Evolutionary conservation across 2,329 filamentous ascomycete genomes (phyloP), one percentile per base, ranked within the genome.

Genomic region (Penicillium palitans): DNA sequence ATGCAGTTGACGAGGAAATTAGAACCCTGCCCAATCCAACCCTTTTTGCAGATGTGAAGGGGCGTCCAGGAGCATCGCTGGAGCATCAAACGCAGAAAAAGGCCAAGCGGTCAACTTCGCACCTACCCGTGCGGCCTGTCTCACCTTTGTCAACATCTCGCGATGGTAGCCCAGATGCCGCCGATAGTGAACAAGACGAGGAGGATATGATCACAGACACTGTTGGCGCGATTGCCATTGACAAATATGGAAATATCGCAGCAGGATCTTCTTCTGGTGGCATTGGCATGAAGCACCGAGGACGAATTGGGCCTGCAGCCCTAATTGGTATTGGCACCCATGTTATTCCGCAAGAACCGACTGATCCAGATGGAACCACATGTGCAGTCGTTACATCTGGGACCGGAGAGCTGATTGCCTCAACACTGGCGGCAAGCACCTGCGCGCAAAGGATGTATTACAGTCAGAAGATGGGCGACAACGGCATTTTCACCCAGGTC

Each of bases 371-470:
- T 2, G 79, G 82, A 46, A 83, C 86, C 8, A 86, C 84, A 46
- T 91, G 96, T 29, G 93, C 91, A 31, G 87, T 88, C 27, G 91
- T 97, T 24, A 96, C 92, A 40, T 96, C 91, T 71, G 95, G 95
- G 29, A 99, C 95, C 3, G 95, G 95, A 48, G 95, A 99, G 76
- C 95, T 99, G 72, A 99, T 99, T 90, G 90, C 92, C 37, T 97
- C 93, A 0, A 96, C 93, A 0, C 89, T 96, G 83, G 93, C 95
- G 12, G 93, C 95, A 7, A 87, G 89, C 58, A 88, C 89, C 55
- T 96, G 92, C 71, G 92, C 93, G 0, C 90, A 93, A 64, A 86
- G 95, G 46, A 82, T 99, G 27, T 96, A 92, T 71, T 85, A 88
- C 64, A 84, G 72, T 82, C 65, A 88, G 82, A 49, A 84, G 81